Evolutionary conservation across 176 grass and related monocot species (phyloP).

Genomic region (Triticum urartu): DNA sequence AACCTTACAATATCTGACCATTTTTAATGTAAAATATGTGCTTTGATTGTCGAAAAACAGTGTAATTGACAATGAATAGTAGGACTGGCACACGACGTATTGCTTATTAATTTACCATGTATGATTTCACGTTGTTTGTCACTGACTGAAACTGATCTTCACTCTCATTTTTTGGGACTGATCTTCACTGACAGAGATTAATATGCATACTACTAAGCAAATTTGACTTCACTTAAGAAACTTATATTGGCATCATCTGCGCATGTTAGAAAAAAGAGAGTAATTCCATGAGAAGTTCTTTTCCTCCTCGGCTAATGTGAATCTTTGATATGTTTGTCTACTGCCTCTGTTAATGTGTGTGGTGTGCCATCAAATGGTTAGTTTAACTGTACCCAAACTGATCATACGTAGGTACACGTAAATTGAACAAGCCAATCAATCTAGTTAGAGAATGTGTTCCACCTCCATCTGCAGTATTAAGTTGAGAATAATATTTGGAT

Average conservation of each 20-base stretch:
- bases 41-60: not conserved
- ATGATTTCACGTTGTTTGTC: not conserved
- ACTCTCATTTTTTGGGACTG: not conserved
- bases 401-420: not conserved
- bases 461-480: not conserved
- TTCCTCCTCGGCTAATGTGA: not conserved
- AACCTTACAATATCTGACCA: not conserved
- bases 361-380: too few relatives aligned
- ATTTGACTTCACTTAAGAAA: conserved; percentile 1
- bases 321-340: conserved; percentile 3
- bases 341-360: not conserved
- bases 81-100: not conserved
- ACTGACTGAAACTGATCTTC: not conserved
- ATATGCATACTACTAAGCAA: not conserved
- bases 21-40: not conserved
- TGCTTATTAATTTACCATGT: not conserved
- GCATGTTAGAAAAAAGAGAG: not conserved
- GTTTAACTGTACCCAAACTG: not conserved
- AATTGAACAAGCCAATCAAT: not conserved
- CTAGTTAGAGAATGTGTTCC: not conserved
- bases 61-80: not conserved
- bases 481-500: not conserved
- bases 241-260: not conserved
- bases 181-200: not conserved
- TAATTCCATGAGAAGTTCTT: not conserved